Conservation (phyloP, 1,284 basidiomycete genomes). For the Cutaneotrichosporon dermatis region DNA sequence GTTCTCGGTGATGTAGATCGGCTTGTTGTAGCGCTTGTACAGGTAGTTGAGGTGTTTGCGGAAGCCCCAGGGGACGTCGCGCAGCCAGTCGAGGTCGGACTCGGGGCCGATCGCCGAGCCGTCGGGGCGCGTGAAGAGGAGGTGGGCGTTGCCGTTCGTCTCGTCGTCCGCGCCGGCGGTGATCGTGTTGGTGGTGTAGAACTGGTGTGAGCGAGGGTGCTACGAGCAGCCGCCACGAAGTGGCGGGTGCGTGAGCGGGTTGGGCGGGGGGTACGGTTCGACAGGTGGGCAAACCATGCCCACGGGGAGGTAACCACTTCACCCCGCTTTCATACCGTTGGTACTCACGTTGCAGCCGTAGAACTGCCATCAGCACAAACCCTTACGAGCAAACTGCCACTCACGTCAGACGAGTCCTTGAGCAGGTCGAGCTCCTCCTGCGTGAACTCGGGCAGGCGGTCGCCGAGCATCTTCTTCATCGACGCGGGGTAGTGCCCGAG, state of each 20-base stretch:
- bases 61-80: slow-evolving; percentile 42
- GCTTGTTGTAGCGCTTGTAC: slow-evolving; percentile 60
- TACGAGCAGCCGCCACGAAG: not conserved
- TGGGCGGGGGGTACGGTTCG: too few relatives aligned
- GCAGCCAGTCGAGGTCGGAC: slow-evolving; percentile 48
- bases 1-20: slow-evolving; percentile 69
- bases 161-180: slow-evolving; percentile 51
- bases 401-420: slow-evolving; percentile 46
- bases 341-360: slow-evolving; percentile 29
- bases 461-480: slow-evolving; percentile 59
- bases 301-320: not conserved
- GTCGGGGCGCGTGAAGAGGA: slow-evolving; percentile 43
- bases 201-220: slow-evolving; percentile 54
- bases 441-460: slow-evolving; percentile 63
- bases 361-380: slow-evolving; percentile 21
- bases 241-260: not conserved
- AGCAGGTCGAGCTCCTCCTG: slow-evolving; percentile 60
- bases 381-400: not conserved
- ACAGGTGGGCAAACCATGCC: not conserved
- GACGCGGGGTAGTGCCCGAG: slow-evolving; percentile 65
- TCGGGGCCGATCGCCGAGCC: slow-evolving; percentile 65
- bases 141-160: slow-evolving; percentile 58
- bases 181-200: slow-evolving; percentile 67
- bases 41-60: slow-evolving; percentile 63
- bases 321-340: not conserved